phyloP scores from a whole-genome alignment of 345 rosid genomes.

The Camelina neglecta region DNA sequence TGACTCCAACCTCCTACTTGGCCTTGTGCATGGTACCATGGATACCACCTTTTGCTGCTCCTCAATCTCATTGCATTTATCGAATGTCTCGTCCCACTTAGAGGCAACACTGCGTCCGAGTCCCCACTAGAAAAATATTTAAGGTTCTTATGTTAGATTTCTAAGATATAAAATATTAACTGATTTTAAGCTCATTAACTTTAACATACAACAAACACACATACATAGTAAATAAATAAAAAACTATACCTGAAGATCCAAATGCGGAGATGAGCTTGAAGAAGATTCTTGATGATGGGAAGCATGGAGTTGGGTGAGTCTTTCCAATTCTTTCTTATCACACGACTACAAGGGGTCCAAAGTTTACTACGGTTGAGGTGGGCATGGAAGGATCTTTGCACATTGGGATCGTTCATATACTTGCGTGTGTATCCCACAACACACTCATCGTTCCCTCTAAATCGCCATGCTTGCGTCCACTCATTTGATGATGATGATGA shows the following conservation, averaged over 20 bases:
- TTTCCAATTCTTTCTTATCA: slow-evolving; percentile 57
- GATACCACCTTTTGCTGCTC: slow-evolving; percentile 75
- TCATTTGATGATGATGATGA: slow-evolving; percentile 37
- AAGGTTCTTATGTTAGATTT: neutral
- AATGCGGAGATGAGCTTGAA: slow-evolving; percentile 67
- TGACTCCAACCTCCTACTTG: slow-evolving; percentile 97
- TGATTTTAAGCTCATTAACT: neutral
- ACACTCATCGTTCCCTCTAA: slow-evolving; percentile 80
- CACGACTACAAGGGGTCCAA: slow-evolving; percentile 51
- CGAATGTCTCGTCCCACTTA: slow-evolving; percentile 90
- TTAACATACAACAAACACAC: neutral
- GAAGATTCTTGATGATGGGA: slow-evolving; percentile 67
- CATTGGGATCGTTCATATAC: slow-evolving; percentile 60
- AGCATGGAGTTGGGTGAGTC: slow-evolving; percentile 86
- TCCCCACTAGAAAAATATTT: slow-evolving; percentile 70
- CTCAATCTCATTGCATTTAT: slow-evolving; percentile 76
- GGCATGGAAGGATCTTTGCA: slow-evolving; percentile 81
- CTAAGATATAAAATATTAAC: neutral
- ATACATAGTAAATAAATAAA: neutral
- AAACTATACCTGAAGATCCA: slow-evolving; percentile 76
- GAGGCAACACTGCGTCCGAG: slow-evolving; percentile 84
- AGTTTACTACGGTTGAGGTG: slow-evolving; percentile 25
- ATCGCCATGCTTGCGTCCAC: slow-evolving; percentile 60
- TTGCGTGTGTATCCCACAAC: slow-evolving; percentile 48
- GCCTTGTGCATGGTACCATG: slow-evolving; percentile 69